Evolutionary conservation across 805 yeast genomes (phyloP).

Genomic region (Pichia phayaonensis): DNA sequence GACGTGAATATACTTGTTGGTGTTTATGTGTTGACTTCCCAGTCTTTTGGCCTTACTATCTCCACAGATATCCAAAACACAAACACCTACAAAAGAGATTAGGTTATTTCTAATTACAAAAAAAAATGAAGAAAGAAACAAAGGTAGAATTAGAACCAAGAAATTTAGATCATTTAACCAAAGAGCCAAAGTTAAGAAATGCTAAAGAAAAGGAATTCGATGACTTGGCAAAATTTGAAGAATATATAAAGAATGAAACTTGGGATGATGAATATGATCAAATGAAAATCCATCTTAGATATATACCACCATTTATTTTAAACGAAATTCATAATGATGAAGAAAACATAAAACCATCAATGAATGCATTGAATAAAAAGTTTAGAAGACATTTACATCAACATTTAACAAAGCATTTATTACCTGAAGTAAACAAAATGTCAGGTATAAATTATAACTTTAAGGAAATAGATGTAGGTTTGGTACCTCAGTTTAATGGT

Average conservation of each 20-base stretch:
- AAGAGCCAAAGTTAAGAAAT: constrained; percentile 23
- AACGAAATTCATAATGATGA: constrained; percentile 59
- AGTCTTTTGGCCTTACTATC: background rate
- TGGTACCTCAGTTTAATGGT: constrained; percentile 34
- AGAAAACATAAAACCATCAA: constrained; percentile 63
- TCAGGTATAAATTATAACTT: constrained; percentile 40
- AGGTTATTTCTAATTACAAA: background rate
- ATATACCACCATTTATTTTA: constrained; percentile 66
- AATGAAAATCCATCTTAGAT: constrained; percentile 55
- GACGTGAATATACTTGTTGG: background rate
- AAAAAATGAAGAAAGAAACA: constrained; percentile 18
- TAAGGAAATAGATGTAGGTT: constrained; percentile 40
- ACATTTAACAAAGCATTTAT: constrained; percentile 61
- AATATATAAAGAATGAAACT: constrained; percentile 58
- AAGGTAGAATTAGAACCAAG: constrained; percentile 20
- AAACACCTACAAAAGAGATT: background rate
- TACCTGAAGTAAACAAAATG: constrained; percentile 54
- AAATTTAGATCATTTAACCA: constrained; percentile 21
- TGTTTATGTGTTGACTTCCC: background rate
- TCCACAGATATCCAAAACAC: background rate
- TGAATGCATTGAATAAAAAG: constrained; percentile 62
- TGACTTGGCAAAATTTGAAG: constrained; percentile 53
- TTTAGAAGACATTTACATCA: constrained; percentile 68
- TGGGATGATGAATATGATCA: constrained; percentile 69
- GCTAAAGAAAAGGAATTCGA: constrained; percentile 39